Base-by-base conservation (phyloP, 495 filamentous ascomycete species). In the Tuber indicum region DNA sequence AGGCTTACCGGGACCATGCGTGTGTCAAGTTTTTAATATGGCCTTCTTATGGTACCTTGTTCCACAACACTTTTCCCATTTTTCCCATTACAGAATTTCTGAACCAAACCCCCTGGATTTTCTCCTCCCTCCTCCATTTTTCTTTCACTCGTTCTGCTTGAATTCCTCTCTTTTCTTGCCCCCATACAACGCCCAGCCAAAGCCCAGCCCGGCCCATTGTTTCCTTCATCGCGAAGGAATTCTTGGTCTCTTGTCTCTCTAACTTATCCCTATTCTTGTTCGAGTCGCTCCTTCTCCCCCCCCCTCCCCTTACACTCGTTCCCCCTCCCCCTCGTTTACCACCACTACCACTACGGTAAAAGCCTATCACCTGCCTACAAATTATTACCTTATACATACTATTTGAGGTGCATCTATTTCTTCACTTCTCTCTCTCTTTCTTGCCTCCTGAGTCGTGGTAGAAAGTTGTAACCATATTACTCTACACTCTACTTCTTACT, bases 271-370 rank as follows among this genome's bases (percentile, higher is more conserved):
- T 49, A 17, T 71, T 72, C n/a, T 36, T 43, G 26, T 71, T 70
- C 39, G 26, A 43, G 26, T 70, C 66, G 26, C 75, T 47, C 75
- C 58, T 45, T 47, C 36, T 26, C 62, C 74, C n/a, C 32, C n/a
- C 32, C 19, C 75, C n/a, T 32, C 75, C 46, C 44, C 43, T 23
- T 46, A 21, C 41, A 43, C 66, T 17, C 8, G 12, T 23, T 42
- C 73, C 26, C 76, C 71, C 78, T 62, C 66, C 69, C 75, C 79
- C 73, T 44, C 52, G 36, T 43, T 46, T 70, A 45, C 44, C n/a
- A 36, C 72, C 23, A 43, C 43, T 10, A 26, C 44, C 14, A 47
- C 72, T 66, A 62, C 75, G 77, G 75, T 69, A 39, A 66, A 36
- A 42, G 16, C 42, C 69, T 21, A 45, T 72, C 44, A 23, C 12